phyloP scores from a whole-genome alignment of 1,284 basidiomycete genomes.

The Ceratobasidium sp. region DNA sequence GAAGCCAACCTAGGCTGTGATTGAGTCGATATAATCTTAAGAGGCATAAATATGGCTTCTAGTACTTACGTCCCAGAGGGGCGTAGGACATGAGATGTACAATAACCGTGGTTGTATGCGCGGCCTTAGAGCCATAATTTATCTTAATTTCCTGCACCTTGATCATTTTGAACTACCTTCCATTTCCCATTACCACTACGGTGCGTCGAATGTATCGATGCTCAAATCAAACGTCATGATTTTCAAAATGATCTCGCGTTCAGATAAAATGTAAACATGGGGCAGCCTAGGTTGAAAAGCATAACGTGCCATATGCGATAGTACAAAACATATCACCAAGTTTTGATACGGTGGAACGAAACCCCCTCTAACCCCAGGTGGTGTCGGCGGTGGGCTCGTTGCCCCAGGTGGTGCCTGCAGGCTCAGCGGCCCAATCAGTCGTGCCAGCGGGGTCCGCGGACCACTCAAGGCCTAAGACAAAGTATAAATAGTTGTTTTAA shows the following conservation, averaged over 20 bases:
- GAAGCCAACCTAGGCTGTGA: no score
- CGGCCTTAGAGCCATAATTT: no score
- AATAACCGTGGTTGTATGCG: no score
- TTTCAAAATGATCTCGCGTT: background rate
- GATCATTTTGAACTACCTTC: no score
- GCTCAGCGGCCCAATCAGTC: conserved; percentile 87
- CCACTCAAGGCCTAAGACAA: conserved; percentile 73
- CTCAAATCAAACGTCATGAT: no score
- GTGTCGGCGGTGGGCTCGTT: conserved; percentile 48
- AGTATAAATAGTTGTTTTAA: conserved; percentile 52
- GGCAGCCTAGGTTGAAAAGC: conserved; percentile 23
- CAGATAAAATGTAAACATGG: conserved; percentile 27
- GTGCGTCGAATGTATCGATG: no score
- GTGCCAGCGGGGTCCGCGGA: conserved; percentile 68
- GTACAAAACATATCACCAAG: conserved; percentile 34
- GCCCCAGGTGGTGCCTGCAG: conserved; percentile 64
- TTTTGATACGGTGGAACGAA: conserved; percentile 15
- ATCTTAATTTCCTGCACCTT: no score
- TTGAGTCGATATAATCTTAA: no score
- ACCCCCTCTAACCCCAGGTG: conserved; percentile 8
- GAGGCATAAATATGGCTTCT: no score
- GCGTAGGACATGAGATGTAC: no score
- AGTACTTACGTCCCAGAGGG: no score
- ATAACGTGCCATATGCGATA: conserved; percentile 36
- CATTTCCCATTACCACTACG: no score